Evolutionary conservation across 139 green algal genomes (phyloP).

Genomic region (Zygnema cylindricum): DNA sequence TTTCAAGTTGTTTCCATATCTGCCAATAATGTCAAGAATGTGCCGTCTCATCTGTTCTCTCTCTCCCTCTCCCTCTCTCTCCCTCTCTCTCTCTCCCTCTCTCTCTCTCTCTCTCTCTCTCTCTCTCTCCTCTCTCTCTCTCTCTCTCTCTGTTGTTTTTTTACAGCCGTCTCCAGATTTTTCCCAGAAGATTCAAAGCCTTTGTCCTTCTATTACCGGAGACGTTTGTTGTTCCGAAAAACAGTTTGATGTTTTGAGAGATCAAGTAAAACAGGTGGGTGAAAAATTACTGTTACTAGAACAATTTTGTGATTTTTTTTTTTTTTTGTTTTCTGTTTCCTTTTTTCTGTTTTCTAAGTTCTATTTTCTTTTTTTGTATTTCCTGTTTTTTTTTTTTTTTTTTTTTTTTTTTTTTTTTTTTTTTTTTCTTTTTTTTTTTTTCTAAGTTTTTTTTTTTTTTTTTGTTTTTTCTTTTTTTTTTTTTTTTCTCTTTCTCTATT

Average conservation of each 20-base stretch:
- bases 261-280: conserved; percentile 64
- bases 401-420: background rate
- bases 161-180: conserved; percentile 23
- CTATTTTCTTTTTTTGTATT: background rate
- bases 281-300: background rate
- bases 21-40: background rate
- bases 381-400: background rate
- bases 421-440: background rate
- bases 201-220: conserved; percentile 75
- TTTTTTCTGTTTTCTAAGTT: background rate
- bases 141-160: background rate
- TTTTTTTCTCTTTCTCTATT: too few relatives aligned
- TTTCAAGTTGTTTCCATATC: too few relatives aligned
- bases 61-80: background rate
- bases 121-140: background rate
- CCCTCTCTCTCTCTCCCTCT: background rate
- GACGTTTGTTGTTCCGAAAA: conserved; percentile 80
- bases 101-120: background rate
- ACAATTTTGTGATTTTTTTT: background rate
- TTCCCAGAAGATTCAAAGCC: conserved; percentile 47
- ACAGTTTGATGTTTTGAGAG: conserved; percentile 77
- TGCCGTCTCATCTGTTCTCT: background rate
- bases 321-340: background rate
- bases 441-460: conserved; percentile 74
- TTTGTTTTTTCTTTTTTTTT: background rate